Evolutionary conservation across 208 protist species (phyloP), one percentile per base, ranked within the genome.

Genomic region (Crithidia thermophila): DNA sequence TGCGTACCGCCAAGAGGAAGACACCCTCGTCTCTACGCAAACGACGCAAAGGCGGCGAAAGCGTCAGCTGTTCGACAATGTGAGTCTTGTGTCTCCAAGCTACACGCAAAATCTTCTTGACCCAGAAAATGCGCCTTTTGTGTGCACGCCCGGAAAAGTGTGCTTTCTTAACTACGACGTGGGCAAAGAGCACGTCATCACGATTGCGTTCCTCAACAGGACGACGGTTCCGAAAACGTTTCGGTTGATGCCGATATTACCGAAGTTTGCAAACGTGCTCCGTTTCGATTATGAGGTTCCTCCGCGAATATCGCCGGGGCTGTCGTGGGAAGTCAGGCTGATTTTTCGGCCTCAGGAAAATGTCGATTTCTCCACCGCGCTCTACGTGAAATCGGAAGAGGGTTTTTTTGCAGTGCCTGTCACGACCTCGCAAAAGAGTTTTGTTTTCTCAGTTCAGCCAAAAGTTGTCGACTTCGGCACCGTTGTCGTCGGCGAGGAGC

Each of bases 161-260:
- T 47, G 61, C 39, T 97, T 98, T 64, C 23, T 69, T 3, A 85
- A 98, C 72, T 95, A 97, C 55, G 90, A 87, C 18, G 79, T 94
- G 1, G 90, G 87, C 18, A 64, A 85, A 45, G 79, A 62, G 27
- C 92, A 95, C 69, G 67, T 20, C 5, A 64, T 72, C 14, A 58
- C 34, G n/a, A 55, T 98, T 20, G 75, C 63, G 20, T 71, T 98
- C 0, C 94, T 87, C 23, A 98, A 98, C 61, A 87, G 85, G 13
- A 84, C 84, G 18, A 84, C 73, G 37, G 67, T 65, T 0, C 87
- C 91, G 36, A 87, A 72, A 31, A 88, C 71, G 18, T 97, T 98
- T 79, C 72, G 86, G 37, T 68, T 95, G 27, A 72, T 89, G 49
- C 84, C 88, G 0, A 82, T 98, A 43, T 77, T 79, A 20, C 71